Evolutionary conservation across 2,329 filamentous ascomycete species (phyloP), one percentile per base, ranked within the genome.

Genomic region (Plectosphaerella sp.): DNA sequence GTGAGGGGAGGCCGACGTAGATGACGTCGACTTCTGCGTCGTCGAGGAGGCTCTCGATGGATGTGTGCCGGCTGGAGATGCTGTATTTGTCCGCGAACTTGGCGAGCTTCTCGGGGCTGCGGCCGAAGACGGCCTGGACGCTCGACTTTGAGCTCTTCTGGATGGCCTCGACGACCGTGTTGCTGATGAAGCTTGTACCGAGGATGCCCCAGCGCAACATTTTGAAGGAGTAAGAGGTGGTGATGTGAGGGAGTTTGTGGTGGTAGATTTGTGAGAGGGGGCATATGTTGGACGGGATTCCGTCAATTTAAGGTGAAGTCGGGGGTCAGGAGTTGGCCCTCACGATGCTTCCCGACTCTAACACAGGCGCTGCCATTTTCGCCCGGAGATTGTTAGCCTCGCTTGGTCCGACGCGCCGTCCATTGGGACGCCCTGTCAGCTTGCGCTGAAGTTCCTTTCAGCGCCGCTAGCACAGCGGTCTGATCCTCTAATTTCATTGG

Each of bases 101-200:
- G 5, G 47, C 47, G n/a, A 62, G 61, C 15, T 60, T 60, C n/a
- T 35, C 50, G 16, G 54, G 50, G 43, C 63, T 54, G 8, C 61
- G 61, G 8, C 62, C 61, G 50, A 64, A 64, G n/a, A 64, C 59
- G 45, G 62, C 61, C 16, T 55, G 54, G 50, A 63, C 58, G 37
- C 48, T 49, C 10, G 62, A 64, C 47, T 51, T 51, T 7, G 56
- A 22, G 41, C 49, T 51, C 28, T 41, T 25, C 10, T 24, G 16
- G 16, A 51, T 46, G 6, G 61, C 55, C 18, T 55, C 55, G 18
- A 53, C 61, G 12, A 63, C 61, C 6, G 56, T 57, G 50, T 63
- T 49, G 14, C 59, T 62, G 59, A 63, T 63, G 61, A 63, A 63
- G 57, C 61, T 62, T 35, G 61, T 63, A 35, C 61, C 61, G 39